A percentile compares a stretch with the other conserved stretches of the same genome.
Conservation (phyloP, 2,329 filamentous ascomycete genomes). For the Coniella vitis region DNA sequence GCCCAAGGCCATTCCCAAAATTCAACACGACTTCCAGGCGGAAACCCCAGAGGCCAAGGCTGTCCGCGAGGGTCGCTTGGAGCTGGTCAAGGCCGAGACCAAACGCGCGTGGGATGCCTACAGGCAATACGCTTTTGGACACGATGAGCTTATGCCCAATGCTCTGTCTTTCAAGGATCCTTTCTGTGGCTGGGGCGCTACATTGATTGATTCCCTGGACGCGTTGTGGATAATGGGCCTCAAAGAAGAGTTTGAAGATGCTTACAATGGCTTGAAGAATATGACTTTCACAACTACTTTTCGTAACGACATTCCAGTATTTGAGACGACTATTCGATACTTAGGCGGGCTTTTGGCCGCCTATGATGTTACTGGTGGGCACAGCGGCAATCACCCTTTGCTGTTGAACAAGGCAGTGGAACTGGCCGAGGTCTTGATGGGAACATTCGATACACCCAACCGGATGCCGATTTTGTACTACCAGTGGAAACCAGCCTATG, state of each 20-base stretch:
- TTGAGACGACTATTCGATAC: conserved; percentile 89
- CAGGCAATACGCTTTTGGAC: conserved; percentile 69
- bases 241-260: conserved; percentile 72
- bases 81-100: conserved; percentile 66
- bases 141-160: conserved; percentile 73
- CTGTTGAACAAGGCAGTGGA: conserved; percentile 73
- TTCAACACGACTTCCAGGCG: conserved; percentile 66
- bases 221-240: conserved; percentile 84
- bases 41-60: conserved; percentile 56
- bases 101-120: conserved; percentile 78
- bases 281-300: conserved; percentile 74
- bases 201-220: conserved; percentile 74
- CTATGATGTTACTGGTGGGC: conserved; percentile 73
- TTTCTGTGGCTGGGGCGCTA: conserved; percentile 89
- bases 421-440: conserved; percentile 73
- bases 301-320: conserved; percentile 70
- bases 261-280: conserved; percentile 57
- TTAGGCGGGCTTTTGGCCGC: conserved; percentile 79
- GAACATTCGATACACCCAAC: conserved; percentile 86
- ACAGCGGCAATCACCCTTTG: conserved; percentile 49
- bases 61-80: conserved; percentile 57
- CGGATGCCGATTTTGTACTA: conserved; percentile 84
- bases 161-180: conserved; percentile 64
- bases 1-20: conserved; percentile 62
- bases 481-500: conserved; percentile 62